Percentiles rank a stretch among this genome's conserved stretches.
phyloP scores from a whole-genome alignment of 768 basidiomycete genomes.

The Multifurca ochricompacta region DNA sequence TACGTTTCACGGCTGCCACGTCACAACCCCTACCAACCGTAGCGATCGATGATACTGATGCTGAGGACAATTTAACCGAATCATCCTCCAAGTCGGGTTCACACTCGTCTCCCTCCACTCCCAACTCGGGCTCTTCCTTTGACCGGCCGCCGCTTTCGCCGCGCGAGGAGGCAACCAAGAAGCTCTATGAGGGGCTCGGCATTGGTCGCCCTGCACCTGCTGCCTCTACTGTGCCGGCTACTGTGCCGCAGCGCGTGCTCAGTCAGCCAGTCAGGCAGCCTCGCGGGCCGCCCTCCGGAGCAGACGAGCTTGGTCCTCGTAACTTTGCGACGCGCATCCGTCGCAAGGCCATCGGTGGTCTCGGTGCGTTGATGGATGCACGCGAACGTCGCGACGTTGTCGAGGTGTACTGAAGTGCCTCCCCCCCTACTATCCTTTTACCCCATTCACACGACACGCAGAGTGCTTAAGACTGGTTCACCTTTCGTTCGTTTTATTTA shows the following conservation, averaged over 20 bases:
- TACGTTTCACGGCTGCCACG: constrained; percentile 44
- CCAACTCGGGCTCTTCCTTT: constrained; percentile 57
- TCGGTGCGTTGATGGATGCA: constrained; percentile 72
- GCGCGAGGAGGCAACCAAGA: constrained; percentile 82
- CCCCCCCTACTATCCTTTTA: neutral
- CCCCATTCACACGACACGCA: constrained; percentile 4
- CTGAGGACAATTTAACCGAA: constrained; percentile 24
- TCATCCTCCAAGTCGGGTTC: constrained; percentile 49
- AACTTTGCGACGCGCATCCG: constrained; percentile 85
- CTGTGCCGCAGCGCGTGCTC: constrained; percentile 40
- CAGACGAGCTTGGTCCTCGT: constrained; percentile 80
- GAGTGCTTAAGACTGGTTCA: constrained; percentile 15
- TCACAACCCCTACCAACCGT: constrained; percentile 20
- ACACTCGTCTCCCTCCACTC: constrained; percentile 64
- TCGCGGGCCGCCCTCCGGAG: constrained; percentile 78
- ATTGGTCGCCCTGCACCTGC: constrained; percentile 54
- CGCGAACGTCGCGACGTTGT: constrained; percentile 61
- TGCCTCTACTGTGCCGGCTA: constrained; percentile 32
- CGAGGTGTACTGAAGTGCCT: constrained; percentile 16
- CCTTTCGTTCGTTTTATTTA: constrained; percentile 22
- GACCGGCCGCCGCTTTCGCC: constrained; percentile 57
- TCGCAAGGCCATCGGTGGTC: constrained; percentile 75
- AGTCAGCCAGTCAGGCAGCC: constrained; percentile 80
- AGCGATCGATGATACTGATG: constrained; percentile 22
- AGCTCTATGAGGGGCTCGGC: constrained; percentile 83